phyloP scores from a whole-genome alignment of 176 grass and related monocot genomes.

The Ensete ventricosum region DNA sequence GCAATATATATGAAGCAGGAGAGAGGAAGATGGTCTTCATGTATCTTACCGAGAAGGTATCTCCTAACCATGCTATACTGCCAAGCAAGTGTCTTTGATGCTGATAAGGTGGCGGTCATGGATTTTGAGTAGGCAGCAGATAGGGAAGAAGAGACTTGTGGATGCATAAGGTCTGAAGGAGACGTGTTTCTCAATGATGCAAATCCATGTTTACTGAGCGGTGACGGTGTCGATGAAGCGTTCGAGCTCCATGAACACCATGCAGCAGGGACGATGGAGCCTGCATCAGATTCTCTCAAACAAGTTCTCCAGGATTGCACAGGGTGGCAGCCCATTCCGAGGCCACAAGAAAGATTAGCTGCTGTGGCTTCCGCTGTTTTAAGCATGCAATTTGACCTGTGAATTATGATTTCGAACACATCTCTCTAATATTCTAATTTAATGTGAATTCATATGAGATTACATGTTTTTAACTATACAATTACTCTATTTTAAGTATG shows the following conservation, averaged over 20 bases:
- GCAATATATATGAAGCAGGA: constrained; percentile 80
- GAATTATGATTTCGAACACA: too few relatives aligned
- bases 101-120: not conserved
- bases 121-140: constrained; percentile 40
- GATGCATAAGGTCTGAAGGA: constrained; percentile 49
- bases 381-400: not conserved
- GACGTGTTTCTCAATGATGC: constrained; percentile 64
- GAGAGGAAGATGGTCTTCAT: constrained; percentile 53
- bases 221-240: constrained; percentile 5
- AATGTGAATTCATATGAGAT: too few relatives aligned
- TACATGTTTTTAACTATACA: too few relatives aligned
- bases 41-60: constrained; percentile 54
- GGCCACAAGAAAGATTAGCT: constrained; percentile 20
- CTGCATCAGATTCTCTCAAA: constrained; percentile 44
- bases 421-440: too few relatives aligned
- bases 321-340: constrained; percentile 53
- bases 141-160: constrained; percentile 33
- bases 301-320: constrained; percentile 34
- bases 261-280: constrained; percentile 42
- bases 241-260: constrained; percentile 42
- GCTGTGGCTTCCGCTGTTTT: not conserved
- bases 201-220: not conserved
- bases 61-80: not conserved
- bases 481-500: too few relatives aligned
- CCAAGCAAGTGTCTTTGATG: not conserved